Evolutionary conservation across 805 yeast genomes (phyloP).

Genomic region (Candida bentonensis): DNA sequence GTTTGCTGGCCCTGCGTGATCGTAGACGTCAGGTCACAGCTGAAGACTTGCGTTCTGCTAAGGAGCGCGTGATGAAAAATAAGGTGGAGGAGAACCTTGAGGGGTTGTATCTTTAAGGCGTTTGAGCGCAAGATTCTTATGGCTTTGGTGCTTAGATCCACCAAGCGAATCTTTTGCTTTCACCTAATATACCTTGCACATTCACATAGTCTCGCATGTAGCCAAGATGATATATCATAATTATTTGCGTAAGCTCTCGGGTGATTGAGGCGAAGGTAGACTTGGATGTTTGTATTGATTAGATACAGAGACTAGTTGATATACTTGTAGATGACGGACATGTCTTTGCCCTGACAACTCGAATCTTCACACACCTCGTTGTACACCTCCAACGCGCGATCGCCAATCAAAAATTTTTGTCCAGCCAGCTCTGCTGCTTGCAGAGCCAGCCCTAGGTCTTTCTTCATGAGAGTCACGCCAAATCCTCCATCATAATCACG

Average conservation of each 20-base stretch:
- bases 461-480: slow-evolving; percentile 20
- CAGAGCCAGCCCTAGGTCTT: slow-evolving; percentile 27
- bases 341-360: slow-evolving; percentile 12
- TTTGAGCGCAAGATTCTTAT: too few relatives aligned
- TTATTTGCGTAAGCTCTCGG: too few relatives aligned
- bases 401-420: slow-evolving; percentile 13
- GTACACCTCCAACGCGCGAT: slow-evolving; percentile 14
- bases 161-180: too few relatives aligned
- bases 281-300: too few relatives aligned
- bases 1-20: slow-evolving; percentile 86
- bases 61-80: slow-evolving; percentile 90
- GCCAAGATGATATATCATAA: too few relatives aligned
- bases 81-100: slow-evolving; percentile 93
- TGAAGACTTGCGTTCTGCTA: slow-evolving; percentile 83
- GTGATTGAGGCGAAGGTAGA: too few relatives aligned
- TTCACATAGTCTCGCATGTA: too few relatives aligned
- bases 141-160: too few relatives aligned
- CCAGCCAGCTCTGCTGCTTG: slow-evolving; percentile 15
- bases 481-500: slow-evolving; percentile 35
- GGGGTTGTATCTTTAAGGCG: slow-evolving; percentile 60
- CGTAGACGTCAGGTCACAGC: slow-evolving; percentile 96
- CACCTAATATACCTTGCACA: too few relatives aligned
- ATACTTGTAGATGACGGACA: slow-evolving; percentile 17
- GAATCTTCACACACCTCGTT: slow-evolving; percentile 7
- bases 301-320: too few relatives aligned